Base-by-base conservation (phyloP, 2,329 filamentous ascomycete species). In the Aspergillus chevalieri region DNA sequence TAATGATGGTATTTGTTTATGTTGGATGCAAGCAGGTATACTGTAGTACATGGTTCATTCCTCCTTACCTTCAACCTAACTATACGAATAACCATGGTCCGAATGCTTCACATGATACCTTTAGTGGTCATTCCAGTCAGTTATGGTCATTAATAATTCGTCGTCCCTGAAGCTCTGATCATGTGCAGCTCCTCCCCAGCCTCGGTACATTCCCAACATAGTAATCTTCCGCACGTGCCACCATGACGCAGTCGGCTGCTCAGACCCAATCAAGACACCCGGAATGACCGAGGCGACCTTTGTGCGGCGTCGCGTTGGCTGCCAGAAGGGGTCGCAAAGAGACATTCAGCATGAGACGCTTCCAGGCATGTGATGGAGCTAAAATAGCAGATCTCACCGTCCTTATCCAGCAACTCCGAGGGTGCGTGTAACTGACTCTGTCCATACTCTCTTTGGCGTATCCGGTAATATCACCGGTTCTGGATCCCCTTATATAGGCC, bases 1-100 rank as follows among this genome's bases (percentile, higher is more conserved):
- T 58, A 61, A 61, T 65, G 55, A 56, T 61, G 63, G 47, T 57
- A 57, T 58, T 54, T 57, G 52, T 52, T 53, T 59, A 46, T 46
- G 63, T 57, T 55, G 52, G 49, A 8, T 17, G 48, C 36, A 39
- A 47, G 47, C 42, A 45, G 33, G 48, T 46, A 41, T 47, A 49
- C 47, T 51, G 47, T 47, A 17, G n/a, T 36, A 36, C 34, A 36
- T 36, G n/a, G 34, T 17, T 15, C 14, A 36, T 15, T 36, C 6
- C 34, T 17, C 15, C n/a, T n/a, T 36, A n/a, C 5, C 26, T 30
- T 30, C 26, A 30, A 5, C 10, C 26, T 12, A 12, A 30, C 9
- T 4, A 30, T 30, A 30, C 26, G 26, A 30, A 12, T 30, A 30
- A 30, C 10, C 26, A 30, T 10, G 26, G 26, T 30, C 26, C 26